Conservation (phyloP, 805 yeast species). For the Pichia rugopelliculosa region DNA sequence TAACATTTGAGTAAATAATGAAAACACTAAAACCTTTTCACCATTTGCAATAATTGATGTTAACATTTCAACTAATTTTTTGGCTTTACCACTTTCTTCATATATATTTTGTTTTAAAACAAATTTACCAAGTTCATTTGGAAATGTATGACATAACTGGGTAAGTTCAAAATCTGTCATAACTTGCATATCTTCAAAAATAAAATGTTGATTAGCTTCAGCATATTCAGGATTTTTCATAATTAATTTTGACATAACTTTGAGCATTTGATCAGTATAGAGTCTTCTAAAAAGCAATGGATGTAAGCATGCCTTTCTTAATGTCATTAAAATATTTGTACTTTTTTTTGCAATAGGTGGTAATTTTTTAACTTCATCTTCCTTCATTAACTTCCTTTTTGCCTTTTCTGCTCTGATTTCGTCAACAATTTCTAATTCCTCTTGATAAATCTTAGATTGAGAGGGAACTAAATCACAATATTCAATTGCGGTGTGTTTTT, state of each 20-base stretch:
- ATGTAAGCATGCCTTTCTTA: constrained; percentile 89
- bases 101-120: constrained; percentile 45
- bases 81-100: constrained; percentile 69
- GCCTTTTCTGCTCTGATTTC: constrained; percentile 36
- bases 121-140: constrained; percentile 50
- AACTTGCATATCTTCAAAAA: constrained; percentile 88
- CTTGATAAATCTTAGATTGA: constrained; percentile 55
- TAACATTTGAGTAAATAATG: constrained; percentile 86
- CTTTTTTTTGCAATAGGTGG: constrained; percentile 18
- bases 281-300: constrained; percentile 72
- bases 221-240: constrained; percentile 72
- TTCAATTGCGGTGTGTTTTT: constrained; percentile 56
- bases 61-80: constrained; percentile 49
- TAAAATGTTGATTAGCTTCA: constrained; percentile 69
- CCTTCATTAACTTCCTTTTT: constrained; percentile 31
- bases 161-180: constrained; percentile 91
- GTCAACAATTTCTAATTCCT: constrained; percentile 43
- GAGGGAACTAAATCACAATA: constrained; percentile 54
- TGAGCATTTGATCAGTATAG: constrained; percentile 49
- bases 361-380: constrained; percentile 29
- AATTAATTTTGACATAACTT: constrained; percentile 67
- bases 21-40: constrained; percentile 72
- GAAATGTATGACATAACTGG: constrained; percentile 63
- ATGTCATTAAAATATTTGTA: constrained; percentile 74
- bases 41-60: constrained; percentile 45